Evolutionary conservation across 2,329 filamentous ascomycete genomes (phyloP).

Genomic region (Thielaviopsis cerberus): DNA sequence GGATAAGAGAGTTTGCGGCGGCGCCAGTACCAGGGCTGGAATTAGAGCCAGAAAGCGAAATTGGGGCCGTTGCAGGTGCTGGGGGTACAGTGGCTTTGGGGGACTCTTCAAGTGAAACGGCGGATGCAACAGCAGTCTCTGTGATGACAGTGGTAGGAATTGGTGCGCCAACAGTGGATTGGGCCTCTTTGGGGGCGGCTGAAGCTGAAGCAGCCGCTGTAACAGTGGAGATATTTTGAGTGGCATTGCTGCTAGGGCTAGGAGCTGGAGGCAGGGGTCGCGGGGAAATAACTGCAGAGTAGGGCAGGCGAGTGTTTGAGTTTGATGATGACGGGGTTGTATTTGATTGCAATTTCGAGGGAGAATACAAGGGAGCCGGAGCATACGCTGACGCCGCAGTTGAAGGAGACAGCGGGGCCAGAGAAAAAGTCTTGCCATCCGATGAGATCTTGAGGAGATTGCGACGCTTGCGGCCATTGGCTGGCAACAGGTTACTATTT

Average conservation of each 20-base stretch:
- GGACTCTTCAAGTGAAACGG: background rate
- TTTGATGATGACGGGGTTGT: conserved; percentile 4
- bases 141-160: background rate
- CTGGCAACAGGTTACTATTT: background rate
- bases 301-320: conserved; percentile 1
- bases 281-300: conserved; percentile 1
- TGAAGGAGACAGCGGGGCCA: conserved; percentile 20
- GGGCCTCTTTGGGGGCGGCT: background rate
- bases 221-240: conserved; percentile 1
- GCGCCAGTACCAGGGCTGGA: background rate
- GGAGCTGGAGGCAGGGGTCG: conserved; percentile 7
- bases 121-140: background rate
- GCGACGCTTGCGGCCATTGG: conserved; percentile 15
- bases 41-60: background rate
- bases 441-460: conserved; percentile 33
- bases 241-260: conserved; percentile 1
- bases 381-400: conserved; percentile 10
- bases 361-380: conserved; percentile 13
- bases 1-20: background rate
- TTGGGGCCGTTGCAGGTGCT: background rate
- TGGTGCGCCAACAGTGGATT: background rate
- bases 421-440: conserved; percentile 38
- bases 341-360: conserved; percentile 2
- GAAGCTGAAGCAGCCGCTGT: background rate
- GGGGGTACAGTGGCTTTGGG: background rate